A percentile compares a stretch with the other conserved stretches of the same genome.
These are phyloP conservation scores for Russula sp. DNA, from an alignment of 768 basidiomycete genomes.

Conservation along the genomic window DNA sequence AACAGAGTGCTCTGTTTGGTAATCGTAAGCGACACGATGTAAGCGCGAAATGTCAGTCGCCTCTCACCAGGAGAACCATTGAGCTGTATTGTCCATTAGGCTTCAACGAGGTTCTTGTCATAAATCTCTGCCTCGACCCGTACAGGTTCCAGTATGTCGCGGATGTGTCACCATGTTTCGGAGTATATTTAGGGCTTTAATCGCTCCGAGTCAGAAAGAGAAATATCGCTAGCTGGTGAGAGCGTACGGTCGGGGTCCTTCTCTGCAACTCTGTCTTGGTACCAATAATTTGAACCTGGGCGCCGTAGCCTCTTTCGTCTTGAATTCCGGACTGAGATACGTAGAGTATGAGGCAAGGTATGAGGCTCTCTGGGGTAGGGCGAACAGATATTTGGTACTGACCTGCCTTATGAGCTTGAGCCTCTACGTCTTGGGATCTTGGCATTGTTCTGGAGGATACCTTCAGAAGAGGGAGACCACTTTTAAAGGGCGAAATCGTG, in stretches of 20 bases:
- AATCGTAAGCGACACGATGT: background rate
- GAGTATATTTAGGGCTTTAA: constrained; percentile 8
- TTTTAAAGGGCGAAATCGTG: too few species aligned
- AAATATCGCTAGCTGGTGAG: background rate
- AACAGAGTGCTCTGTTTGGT: constrained; percentile 24
- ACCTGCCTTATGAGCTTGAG: too few species aligned
- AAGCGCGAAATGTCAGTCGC: background rate
- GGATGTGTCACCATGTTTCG: constrained; percentile 18
- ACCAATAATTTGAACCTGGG: too few species aligned
- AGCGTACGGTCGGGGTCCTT: background rate
- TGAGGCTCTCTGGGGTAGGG: too few species aligned
- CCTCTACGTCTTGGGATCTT: too few species aligned
- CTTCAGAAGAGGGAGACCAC: too few species aligned
- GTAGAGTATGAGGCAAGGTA: too few species aligned
- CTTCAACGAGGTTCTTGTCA: constrained; percentile 26
- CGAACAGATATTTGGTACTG: too few species aligned
- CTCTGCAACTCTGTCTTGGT: too few species aligned
- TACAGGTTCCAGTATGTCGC: constrained; percentile 28
- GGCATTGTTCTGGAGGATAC: too few species aligned
- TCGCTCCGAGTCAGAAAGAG: background rate
- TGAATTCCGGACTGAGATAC: too few species aligned
- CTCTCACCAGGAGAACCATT: constrained; percentile 28
- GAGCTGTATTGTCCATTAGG: constrained; percentile 24
- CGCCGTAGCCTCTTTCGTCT: too few species aligned
- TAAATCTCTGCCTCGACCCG: constrained; percentile 17